Percentiles rank a stretch among this genome's conserved stretches.
Evolutionary conservation across 2,329 filamentous ascomycete genomes (phyloP).

Genomic region (Talaromyces sp.): DNA sequence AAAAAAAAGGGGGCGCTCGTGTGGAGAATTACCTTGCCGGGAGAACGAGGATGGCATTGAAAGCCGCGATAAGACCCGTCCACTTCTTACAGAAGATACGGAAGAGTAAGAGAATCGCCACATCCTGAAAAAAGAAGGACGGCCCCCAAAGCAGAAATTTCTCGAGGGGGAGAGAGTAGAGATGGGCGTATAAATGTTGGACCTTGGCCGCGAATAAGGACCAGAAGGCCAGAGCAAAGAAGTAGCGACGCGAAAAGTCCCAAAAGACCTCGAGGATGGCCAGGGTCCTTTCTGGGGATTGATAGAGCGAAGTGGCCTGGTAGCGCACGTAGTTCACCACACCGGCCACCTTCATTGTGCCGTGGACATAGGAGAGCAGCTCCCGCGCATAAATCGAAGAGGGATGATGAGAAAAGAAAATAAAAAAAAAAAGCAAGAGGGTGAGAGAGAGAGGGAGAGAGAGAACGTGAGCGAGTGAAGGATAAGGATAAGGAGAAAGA

Average conservation of each 20-base stretch:
- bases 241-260: conserved; percentile 34
- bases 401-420: neutral
- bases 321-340: conserved; percentile 9
- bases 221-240: conserved; percentile 32
- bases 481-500: neutral
- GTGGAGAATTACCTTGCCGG: conserved; percentile 30
- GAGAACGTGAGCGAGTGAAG: neutral
- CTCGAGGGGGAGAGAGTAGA: conserved; percentile 17
- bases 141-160: conserved; percentile 25
- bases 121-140: conserved; percentile 29
- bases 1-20: conserved; percentile 1
- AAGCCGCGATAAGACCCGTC: conserved; percentile 2
- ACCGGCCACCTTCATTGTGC: conserved; percentile 10
- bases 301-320: conserved; percentile 11
- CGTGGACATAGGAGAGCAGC: neutral
- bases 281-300: conserved; percentile 15
- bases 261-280: conserved; percentile 23
- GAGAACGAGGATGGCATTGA: conserved; percentile 22
- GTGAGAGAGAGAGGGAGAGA: neutral
- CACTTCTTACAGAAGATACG: conserved; percentile 11
- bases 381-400: neutral
- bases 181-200: conserved; percentile 28
- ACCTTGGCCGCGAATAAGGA: conserved; percentile 29
- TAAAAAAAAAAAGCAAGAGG: neutral
- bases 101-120: conserved; percentile 20